Evolutionary conservation across 305 asterid species (phyloP).

Genomic region (Andrographis paniculata): DNA sequence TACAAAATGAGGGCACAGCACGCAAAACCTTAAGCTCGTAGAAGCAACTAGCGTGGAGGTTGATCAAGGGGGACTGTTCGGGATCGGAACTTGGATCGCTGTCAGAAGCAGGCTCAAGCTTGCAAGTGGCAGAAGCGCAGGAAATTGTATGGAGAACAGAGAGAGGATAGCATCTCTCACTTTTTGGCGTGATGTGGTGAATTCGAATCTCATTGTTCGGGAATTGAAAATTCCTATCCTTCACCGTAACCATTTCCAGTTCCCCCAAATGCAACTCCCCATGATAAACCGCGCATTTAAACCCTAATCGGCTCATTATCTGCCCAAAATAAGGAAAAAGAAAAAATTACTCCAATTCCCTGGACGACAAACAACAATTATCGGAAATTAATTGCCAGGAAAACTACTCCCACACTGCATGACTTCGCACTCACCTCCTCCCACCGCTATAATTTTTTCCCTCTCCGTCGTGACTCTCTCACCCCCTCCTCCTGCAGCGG

Average conservation of each 20-base stretch:
- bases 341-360: slow-evolving; percentile 15
- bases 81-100: slow-evolving; percentile 21
- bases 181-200: slow-evolving; percentile 46
- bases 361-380: slow-evolving; percentile 6
- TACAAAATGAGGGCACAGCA: slow-evolving; percentile 1
- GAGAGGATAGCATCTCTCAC: slow-evolving; percentile 89
- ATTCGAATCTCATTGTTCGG: slow-evolving; percentile 89
- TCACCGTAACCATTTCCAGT: slow-evolving; percentile 50
- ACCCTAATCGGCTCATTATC: slow-evolving; percentile 84
- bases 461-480: slow-evolving; percentile 34
- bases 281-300: slow-evolving; percentile 67
- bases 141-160: slow-evolving; percentile 74
- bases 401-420: slow-evolving; percentile 20
- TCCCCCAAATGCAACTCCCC: slow-evolving; percentile 77
- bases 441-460: background rate
- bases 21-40: slow-evolving; percentile 63
- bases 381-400: slow-evolving; percentile 8
- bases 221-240: slow-evolving; percentile 57
- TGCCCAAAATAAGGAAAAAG: background rate
- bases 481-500: background rate
- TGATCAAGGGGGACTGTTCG: slow-evolving; percentile 56
- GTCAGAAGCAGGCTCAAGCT: slow-evolving; percentile 70
- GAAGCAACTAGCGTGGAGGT: slow-evolving; percentile 84
- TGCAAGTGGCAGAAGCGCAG: slow-evolving; percentile 56
- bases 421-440: slow-evolving; percentile 26